Base-by-base conservation (phyloP, 495 filamentous ascomycete genomes). In the Aspergillus steynii region DNA sequence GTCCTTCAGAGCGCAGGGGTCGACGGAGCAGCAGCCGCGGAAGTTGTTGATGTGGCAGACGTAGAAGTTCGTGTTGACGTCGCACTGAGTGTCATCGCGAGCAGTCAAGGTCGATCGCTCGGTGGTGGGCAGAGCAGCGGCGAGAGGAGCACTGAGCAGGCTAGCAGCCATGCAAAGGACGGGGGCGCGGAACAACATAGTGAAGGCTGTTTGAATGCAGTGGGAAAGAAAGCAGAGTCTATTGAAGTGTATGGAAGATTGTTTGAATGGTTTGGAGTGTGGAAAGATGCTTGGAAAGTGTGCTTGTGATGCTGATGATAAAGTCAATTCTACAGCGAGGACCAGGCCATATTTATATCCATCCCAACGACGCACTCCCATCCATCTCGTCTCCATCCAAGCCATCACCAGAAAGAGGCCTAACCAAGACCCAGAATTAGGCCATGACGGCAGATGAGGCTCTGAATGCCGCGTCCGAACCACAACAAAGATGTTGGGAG, bases 21-120 rank as follows among this genome's bases (percentile, higher is more conserved):
- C 58, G 12, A 60, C 51, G 15, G 58, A 55, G 49, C 58, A 60
- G 45, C 58, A 60, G 51, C 58, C 58, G 20, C 58, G 58, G 51
- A 60, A 60, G 12, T 60, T 15, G 29, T 55, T 60, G 9, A 37
- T 1, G 28, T 50, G 3, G 45, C 58, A 60, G 51, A 29, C 42
- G 52, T 60, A 60, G 51, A 26, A 60, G 42, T 37, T 8, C 9
- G 1, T 60, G 32, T 45, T 29, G 1, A 45, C 7, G 7, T 15
- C 1, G 15, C 58, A 60, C n/a, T 60, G 52, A 29, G 51, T 55
- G 45, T 50, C 52, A 28, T 60, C 58, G 15, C 58, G 51, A 29
- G 56, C n/a, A 20, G 15, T n/a, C 20, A 57, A n/a, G 42, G 42
- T 29, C 26, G 55, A n/a, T 49, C 6, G 27, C 32, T 42, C 32